These are phyloP conservation scores for Clavulina sp. DNA, from an alignment of 768 basidiomycete genomes.

Conservation along the genomic window DNA sequence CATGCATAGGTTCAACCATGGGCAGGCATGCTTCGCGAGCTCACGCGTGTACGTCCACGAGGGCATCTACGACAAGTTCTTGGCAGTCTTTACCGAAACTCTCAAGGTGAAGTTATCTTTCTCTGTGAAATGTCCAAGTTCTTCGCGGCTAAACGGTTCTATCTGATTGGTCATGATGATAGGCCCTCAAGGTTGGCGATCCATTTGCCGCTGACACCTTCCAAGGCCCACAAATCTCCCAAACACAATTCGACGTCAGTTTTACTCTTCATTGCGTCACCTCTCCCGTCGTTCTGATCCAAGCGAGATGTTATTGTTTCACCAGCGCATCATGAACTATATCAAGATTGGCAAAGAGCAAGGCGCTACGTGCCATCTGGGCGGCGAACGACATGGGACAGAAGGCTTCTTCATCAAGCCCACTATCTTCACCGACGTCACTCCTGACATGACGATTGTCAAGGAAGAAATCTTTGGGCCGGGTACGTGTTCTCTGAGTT, in stretches of 20 bases:
- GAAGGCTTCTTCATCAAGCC: slow-evolving; percentile 47
- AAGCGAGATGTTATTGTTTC: neutral
- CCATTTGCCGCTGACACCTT: slow-evolving; percentile 40
- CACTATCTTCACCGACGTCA: slow-evolving; percentile 55
- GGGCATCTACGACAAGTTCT: slow-evolving; percentile 60
- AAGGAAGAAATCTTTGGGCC: slow-evolving; percentile 72
- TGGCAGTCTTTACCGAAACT: slow-evolving; percentile 36
- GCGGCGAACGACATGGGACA: slow-evolving; percentile 39
- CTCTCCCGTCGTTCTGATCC: slow-evolving; percentile 1
- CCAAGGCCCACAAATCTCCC: slow-evolving; percentile 66
- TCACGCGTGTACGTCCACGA: slow-evolving; percentile 69
- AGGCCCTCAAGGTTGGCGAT: slow-evolving; percentile 46
- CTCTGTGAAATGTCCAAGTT: too few relatives aligned
- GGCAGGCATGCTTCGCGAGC: slow-evolving; percentile 65
- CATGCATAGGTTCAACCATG: slow-evolving; percentile 34
- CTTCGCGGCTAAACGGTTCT: too few relatives aligned
- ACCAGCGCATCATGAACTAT: slow-evolving; percentile 57
- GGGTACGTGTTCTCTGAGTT: slow-evolving; percentile 25
- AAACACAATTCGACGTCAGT: slow-evolving; percentile 50
- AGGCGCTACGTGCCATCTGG: slow-evolving; percentile 49
- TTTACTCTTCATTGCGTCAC: slow-evolving; percentile 1
- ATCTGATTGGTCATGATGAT: too few relatives aligned
- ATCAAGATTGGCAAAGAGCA: slow-evolving; percentile 54
- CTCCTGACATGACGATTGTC: slow-evolving; percentile 55
- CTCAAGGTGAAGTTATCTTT: too few relatives aligned